Base-by-base conservation (phyloP, 805 yeast species). In the Barnettozyma populi region DNA sequence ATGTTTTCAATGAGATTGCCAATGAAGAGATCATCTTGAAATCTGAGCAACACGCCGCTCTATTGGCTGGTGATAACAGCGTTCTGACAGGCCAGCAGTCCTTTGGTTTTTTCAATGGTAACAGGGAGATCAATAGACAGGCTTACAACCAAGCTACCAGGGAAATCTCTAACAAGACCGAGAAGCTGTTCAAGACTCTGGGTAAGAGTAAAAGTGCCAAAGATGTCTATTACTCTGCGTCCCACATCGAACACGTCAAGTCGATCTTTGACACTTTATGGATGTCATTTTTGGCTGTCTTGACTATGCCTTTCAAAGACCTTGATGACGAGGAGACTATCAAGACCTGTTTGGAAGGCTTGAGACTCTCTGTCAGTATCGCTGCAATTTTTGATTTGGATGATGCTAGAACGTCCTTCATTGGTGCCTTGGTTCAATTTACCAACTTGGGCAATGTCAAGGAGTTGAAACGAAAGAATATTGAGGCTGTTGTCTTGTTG, bases 211-310 rank as follows among this genome's bases (percentile, higher is more conserved):
- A 73, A 48, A 56, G 64, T 14, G 70, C 66, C 44, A 47, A 19
- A 35, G 75, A 72, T 39, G 74, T 79, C 0, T 90, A 82, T 61
- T 87, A 88, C 64, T 79, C 83, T 18, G 97, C 97, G 0, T 79
- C 90, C 2, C 92, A 86, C 59, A 79, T 86, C 14, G 95, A 89
- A 56, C 97, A 92, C 62, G 96, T 92, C 14, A 84, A 79, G 62
- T 90, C 97, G 1, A 87, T 95, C 61, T 92, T 94, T 68, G 97
- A 92, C 58, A 88, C 88, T 16, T 70, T 86, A 39, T 94, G 99
- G 99, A 90, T 95, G 97, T 89, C 97, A 0, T 79, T 94, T 42
- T 73, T 94, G 55, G 98, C 98, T 7, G 97, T 95, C 0, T 73
- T 94, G 43, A 90, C 97, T 0, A 92, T 95, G 3, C 95, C 97